Evolutionary conservation across 2,329 filamentous ascomycete genomes (phyloP), one percentile per base, ranked within the genome.

Genomic region (Penicillium rolfsii): DNA sequence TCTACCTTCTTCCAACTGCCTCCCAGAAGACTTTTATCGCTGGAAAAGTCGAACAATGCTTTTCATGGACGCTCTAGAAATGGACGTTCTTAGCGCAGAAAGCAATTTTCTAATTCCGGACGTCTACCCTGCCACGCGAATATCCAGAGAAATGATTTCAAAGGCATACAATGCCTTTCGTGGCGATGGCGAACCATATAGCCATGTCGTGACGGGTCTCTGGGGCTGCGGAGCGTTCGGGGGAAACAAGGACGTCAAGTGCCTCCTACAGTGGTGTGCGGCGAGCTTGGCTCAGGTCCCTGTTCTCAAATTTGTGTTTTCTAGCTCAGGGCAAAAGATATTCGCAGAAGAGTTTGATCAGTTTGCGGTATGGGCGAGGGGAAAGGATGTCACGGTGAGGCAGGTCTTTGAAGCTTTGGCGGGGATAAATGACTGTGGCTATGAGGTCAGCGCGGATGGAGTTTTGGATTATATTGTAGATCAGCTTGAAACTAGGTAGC

Each of bases 31-130:
- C 11, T 22, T 35, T 2, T 35, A 35, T 30, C n/a, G 5, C 1
- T 53, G 35, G 33, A 38, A 40, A 26, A 16, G 30, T 33, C 35
- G 35, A 12, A 41, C 50, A 22, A 53, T 53, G 35, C 50, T 53
- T 28, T 53, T 53, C 12, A 53, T 53, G 50, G 50, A 53, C 14
- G 50, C 50, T 22, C 2, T 53, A 6, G 50, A 53, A 53, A 33
- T 53, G 35, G 50, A 53, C 11, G 11, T 53, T 16, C 14, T 53
- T 38, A 35, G 24, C n/a, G 48, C 28, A 22, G 48, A 22, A 22
- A 35, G 8, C 48, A 19, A 22, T 50, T 22, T 6, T 19, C 12
- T 5, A 19, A 22, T 33, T 19, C 28, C 48, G 12, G 48, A 33
- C 19, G 12, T 33, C 22, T 2, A 40, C 22, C 33, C 50, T 53